Evolutionary conservation across 2,329 filamentous ascomycete genomes (phyloP).

Genomic region (Stagonosporopsis cucurbitacearum): DNA sequence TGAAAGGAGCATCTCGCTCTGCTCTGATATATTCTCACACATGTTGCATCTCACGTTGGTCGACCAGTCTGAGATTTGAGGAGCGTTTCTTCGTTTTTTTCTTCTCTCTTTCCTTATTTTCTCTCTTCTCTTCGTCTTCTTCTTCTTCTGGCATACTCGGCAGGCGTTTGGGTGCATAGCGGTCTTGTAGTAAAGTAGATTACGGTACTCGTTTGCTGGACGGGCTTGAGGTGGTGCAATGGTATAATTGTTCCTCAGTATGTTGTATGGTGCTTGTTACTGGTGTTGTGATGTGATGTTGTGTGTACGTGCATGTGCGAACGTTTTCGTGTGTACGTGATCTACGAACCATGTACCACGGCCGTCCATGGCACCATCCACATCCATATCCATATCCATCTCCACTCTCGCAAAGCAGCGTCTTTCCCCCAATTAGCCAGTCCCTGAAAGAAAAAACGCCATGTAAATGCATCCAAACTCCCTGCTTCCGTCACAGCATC

Average conservation of each 20-base stretch:
- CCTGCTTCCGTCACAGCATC: background rate
- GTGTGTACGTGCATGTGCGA: too few relatives aligned
- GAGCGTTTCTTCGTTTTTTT: background rate
- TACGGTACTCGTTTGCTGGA: constrained; percentile 3
- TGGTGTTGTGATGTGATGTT: too few relatives aligned
- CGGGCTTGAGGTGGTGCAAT: constrained; percentile 31
- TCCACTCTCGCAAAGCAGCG: background rate
- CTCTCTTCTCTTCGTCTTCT: too few relatives aligned
- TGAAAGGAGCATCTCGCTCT: too few relatives aligned
- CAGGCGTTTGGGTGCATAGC: constrained; percentile 30
- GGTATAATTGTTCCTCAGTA: constrained; percentile 1
- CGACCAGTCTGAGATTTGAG: constrained; percentile 1
- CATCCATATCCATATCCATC: too few relatives aligned
- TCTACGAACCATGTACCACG: too few relatives aligned
- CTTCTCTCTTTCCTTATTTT: background rate
- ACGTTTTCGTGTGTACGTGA: too few relatives aligned
- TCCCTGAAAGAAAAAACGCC: background rate
- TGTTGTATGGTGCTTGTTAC: too few relatives aligned
- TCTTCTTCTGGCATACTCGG: constrained; percentile 29
- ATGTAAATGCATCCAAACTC: background rate
- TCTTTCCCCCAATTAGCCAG: background rate
- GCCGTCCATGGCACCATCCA: too few relatives aligned
- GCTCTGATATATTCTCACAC: too few relatives aligned
- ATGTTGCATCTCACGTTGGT: too few relatives aligned
- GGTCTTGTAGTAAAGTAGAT: background rate